A percentile compares a stretch with the other conserved stretches of the same genome.
These are phyloP conservation scores for Akanthomyces dipterigenus DNA, from an alignment of 2,329 filamentous ascomycete genomes.

Conservation along the genomic window DNA sequence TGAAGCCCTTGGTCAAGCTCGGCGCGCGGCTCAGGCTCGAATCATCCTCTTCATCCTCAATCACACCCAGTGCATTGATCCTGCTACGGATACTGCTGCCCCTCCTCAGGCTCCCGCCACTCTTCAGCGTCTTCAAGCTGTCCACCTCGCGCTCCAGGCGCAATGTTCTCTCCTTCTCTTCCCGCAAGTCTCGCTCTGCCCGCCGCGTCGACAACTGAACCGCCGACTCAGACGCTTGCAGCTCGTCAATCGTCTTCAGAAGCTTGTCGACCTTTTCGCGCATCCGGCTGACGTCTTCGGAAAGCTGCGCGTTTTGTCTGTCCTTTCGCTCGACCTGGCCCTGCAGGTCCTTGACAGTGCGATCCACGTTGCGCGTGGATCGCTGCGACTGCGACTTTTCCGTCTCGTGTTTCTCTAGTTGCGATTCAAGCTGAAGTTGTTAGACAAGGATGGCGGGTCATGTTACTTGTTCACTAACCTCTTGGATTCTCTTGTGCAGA, in stretches of 20 bases:
- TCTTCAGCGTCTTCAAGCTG: conserved; percentile 68
- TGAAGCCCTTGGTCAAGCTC: conserved; percentile 73
- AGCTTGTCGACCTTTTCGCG: conserved; percentile 89
- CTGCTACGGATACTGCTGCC: conserved; percentile 36
- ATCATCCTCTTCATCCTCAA: conserved; percentile 39
- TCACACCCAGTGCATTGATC: conserved; percentile 27
- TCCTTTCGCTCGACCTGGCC: conserved; percentile 88
- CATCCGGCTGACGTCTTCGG: conserved; percentile 76
- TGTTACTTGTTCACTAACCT: conserved; percentile 41
- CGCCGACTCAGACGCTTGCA: conserved; percentile 79
- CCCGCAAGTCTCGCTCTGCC: conserved; percentile 81
- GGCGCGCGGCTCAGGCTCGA: conserved; percentile 56
- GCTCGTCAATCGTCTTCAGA: conserved; percentile 84
- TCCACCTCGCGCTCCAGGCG: conserved; percentile 85
- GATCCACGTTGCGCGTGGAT: conserved; percentile 85
- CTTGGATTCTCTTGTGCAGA: conserved; percentile 87
- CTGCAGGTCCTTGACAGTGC: conserved; percentile 88
- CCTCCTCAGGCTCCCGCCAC: conserved; percentile 22
- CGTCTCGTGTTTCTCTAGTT: conserved; percentile 76
- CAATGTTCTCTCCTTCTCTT: conserved; percentile 76
- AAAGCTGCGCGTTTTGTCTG: conserved; percentile 72
- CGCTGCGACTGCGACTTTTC: conserved; percentile 76
- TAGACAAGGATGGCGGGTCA: not conserved
- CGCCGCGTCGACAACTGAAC: conserved; percentile 76
- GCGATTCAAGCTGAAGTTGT: conserved; percentile 66